These are phyloP conservation scores for Phanerodontia chrysosporium DNA, from an alignment of 768 basidiomycete genomes.

Conservation along the genomic window DNA sequence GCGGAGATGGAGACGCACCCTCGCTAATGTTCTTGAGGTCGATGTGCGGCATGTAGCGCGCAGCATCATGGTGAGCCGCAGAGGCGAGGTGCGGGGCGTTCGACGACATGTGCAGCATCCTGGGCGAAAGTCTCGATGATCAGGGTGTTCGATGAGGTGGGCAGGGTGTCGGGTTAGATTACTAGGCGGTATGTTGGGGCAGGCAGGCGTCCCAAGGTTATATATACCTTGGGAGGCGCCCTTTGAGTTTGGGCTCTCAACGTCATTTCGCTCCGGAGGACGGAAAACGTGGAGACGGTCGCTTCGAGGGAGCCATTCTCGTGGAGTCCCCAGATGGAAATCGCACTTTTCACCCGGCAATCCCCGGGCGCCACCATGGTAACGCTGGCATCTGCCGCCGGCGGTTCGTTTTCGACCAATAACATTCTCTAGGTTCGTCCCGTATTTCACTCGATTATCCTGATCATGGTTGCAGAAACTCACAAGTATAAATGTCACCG, in stretches of 20 bases:
- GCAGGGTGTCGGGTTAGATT: background rate
- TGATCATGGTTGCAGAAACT: too few species aligned
- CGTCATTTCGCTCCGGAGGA: background rate
- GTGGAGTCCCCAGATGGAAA: constrained; percentile 2
- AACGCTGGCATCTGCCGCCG: background rate
- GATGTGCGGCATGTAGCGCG: constrained; percentile 1
- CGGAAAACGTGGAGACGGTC: background rate
- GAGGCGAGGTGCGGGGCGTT: constrained; percentile 1
- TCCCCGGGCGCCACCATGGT: constrained; percentile 5
- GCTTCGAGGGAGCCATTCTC: background rate
- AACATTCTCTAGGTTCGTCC: background rate
- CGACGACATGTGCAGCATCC: constrained; percentile 6
- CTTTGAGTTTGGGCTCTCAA: background rate
- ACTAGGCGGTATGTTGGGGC: background rate
- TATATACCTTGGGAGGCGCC: background rate
- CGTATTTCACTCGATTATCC: background rate
- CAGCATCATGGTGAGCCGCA: constrained; percentile 5
- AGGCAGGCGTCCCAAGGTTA: background rate
- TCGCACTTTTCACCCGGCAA: constrained; percentile 1
- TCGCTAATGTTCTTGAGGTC: constrained; percentile 22
- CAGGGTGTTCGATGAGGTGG: background rate
- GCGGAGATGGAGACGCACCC: constrained; percentile 10
- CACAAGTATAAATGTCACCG: too few species aligned
- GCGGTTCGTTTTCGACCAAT: background rate
- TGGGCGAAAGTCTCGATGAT: background rate